Evolutionary conservation across 805 yeast genomes (phyloP), one percentile per base, ranked within the genome.

Genomic region (Scheffersomyces spartinae): DNA sequence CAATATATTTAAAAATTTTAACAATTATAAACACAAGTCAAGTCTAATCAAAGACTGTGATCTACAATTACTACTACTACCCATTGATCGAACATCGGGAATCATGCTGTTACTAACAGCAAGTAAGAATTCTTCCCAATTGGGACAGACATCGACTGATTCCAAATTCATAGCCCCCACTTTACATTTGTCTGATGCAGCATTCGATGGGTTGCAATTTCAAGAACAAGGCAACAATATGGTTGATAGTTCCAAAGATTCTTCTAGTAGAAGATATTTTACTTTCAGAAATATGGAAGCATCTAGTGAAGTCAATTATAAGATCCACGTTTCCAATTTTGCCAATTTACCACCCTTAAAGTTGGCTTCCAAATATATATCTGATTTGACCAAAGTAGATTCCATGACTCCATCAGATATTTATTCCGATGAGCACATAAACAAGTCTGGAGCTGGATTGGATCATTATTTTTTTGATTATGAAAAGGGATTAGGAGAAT

Each of bases 381-480:
- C 73, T 18, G 65, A 64, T 51, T 68, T 56, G 43, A 77, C 52
- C 44, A 70, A 51, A 40, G 70, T 52, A 46, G 81, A 61, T 64
- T 73, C 67, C 49, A 69, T 47, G 61, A 64, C 52, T 31, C 86
- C 58, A 42, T 69, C 52, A 30, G 73, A 54, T 42, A 69, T 52
- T 59, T 80, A 60, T 59, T 56, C 60, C 7, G 52, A 70, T 24
- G 71, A 73, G 21, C 65, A 68, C 36, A 69, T 78, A 25, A 74
- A 73, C 27, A 57, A 55, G 32, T 33, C 49, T 12, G 47, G 46
- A 18, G 40, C 55, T 3, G 60, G 59, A 3, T 64, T 76, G 33
- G 85, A 81, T 43, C 77, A 73, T 42, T 81, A 71, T 46, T 73
- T 70, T 34, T 69, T 64, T 35, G 66, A 68, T 29, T 49, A 52